Conservation (phyloP, 2,329 filamentous ascomycete species). For the Trichophyton benhamiae region DNA sequence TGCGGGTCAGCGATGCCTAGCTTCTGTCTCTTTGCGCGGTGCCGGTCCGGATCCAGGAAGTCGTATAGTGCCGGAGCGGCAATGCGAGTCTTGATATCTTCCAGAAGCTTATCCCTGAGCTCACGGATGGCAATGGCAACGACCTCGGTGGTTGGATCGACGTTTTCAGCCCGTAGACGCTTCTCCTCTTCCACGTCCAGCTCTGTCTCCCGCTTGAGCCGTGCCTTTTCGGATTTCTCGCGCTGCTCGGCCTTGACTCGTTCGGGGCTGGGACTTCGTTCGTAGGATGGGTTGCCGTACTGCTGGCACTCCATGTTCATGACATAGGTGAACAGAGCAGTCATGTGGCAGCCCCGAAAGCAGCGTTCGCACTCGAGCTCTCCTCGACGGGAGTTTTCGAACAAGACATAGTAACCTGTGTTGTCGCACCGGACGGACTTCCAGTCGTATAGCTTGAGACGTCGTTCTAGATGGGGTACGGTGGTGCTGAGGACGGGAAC, state of each 20-base stretch:
- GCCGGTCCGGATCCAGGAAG: slow-evolving; percentile 70
- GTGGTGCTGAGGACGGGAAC: slow-evolving; percentile 81
- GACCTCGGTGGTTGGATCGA: slow-evolving; percentile 82
- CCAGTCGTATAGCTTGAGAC: slow-evolving; percentile 70
- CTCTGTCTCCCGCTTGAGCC: slow-evolving; percentile 59
- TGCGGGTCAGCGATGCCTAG: slow-evolving; percentile 63
- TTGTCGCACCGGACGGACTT: slow-evolving; percentile 72
- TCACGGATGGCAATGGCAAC: slow-evolving; percentile 66
- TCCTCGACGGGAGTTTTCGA: slow-evolving; percentile 63
- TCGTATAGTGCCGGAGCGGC: slow-evolving; percentile 69
- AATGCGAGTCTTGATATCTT: slow-evolving; percentile 78
- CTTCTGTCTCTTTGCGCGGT: slow-evolving; percentile 64
- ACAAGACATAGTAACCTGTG: slow-evolving; percentile 84
- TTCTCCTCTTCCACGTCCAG: slow-evolving; percentile 83
- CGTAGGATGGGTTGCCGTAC: slow-evolving; percentile 53
- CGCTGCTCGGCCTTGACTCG: slow-evolving; percentile 36
- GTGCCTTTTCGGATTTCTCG: slow-evolving; percentile 54
- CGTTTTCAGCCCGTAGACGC: slow-evolving; percentile 68
- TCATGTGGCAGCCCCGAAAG: slow-evolving; percentile 64
- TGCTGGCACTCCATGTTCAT: slow-evolving; percentile 82
- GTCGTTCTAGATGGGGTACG: slow-evolving; percentile 77
- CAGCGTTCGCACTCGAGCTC: slow-evolving; percentile 72
- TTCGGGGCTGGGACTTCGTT: slow-evolving; percentile 37
- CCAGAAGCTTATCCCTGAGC: slow-evolving; percentile 72
- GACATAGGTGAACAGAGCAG: slow-evolving; percentile 77